These are phyloP conservation scores for Pleoardoris graminearum DNA, from an alignment of 2,329 filamentous ascomycete genomes.

Conservation along the genomic window DNA sequence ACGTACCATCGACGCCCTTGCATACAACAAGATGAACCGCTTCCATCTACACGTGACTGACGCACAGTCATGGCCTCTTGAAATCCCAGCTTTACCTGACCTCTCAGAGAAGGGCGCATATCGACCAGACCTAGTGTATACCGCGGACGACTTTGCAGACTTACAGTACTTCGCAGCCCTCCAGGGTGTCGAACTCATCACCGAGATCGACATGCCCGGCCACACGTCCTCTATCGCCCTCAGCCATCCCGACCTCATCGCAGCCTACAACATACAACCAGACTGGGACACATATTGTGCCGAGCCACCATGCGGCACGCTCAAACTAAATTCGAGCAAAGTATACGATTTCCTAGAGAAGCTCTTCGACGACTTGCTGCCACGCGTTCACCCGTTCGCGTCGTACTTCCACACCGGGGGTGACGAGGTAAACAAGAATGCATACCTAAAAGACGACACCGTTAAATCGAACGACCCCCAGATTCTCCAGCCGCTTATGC, in stretches of 20 bases:
- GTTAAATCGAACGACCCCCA: slow-evolving; percentile 66
- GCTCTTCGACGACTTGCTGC: slow-evolving; percentile 75
- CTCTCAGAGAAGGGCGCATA: slow-evolving; percentile 76
- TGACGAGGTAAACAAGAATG: slow-evolving; percentile 80
- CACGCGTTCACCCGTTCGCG: slow-evolving; percentile 62
- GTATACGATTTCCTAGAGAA: slow-evolving; percentile 73
- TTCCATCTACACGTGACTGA: slow-evolving; percentile 83
- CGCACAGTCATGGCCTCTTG: slow-evolving; percentile 82
- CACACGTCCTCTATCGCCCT: slow-evolving; percentile 71
- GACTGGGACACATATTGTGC: slow-evolving; percentile 58
- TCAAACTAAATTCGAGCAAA: slow-evolving; percentile 73
- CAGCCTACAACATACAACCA: slow-evolving; percentile 61
- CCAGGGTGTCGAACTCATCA: slow-evolving; percentile 70
- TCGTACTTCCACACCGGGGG: slow-evolving; percentile 84
- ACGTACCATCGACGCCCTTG: slow-evolving; percentile 73
- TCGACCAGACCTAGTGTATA: slow-evolving; percentile 67
- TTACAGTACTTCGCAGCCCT: slow-evolving; percentile 72
- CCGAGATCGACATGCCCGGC: slow-evolving; percentile 82
- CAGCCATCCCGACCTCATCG: slow-evolving; percentile 71
- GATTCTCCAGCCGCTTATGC: slow-evolving; percentile 74
- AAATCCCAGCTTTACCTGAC: slow-evolving; percentile 73
- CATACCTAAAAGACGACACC: slow-evolving; percentile 70
- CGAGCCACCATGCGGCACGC: slow-evolving; percentile 62
- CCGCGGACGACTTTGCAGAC: slow-evolving; percentile 62
- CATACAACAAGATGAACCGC: slow-evolving; percentile 82